Base-by-base conservation (phyloP, 768 basidiomycete genomes). In the Auricularia sp. region DNA sequence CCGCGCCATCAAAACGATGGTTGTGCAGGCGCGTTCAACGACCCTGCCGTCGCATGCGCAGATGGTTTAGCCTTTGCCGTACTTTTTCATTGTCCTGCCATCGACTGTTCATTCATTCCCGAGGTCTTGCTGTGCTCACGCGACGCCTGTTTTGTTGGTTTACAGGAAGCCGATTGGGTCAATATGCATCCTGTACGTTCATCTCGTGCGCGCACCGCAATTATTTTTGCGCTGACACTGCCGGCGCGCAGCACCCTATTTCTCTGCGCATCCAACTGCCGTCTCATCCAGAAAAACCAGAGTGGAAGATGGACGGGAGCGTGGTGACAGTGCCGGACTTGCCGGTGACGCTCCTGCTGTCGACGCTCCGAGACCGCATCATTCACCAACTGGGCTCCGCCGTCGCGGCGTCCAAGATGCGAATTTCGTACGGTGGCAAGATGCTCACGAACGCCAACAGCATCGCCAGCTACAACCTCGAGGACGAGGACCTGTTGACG, bases 231-330 rank as follows among this genome's bases (percentile, higher is more conserved):
- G 14, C 62, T 62, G 35, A 66, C 37, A 54, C 36, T 24, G 62
- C 68, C 59, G 65, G 66, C 8, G 8, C 39, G 6, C 68, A 88
- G 86, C 89, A 95, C 69, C 90, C 96, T 13, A 92, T 98, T 70
- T 87, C 88, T 33, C 81, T 99, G 58, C 81, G 82, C 39, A 80
- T 98, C 3, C 92, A 95, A 72, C 79, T 99, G 68, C 94, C 96
- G 1, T 81, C 78, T 63, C 87, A 94, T 70, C 77, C 88, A 1
- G 84, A 87, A 39, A 94, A 91, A 73, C 88, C 94, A 0, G 95
- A 96, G 75, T 96, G 91, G 92, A 94, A 96, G 71, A 79, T 97
- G 63, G 86, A 96, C 71, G 95, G 94, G 0, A 81, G 80, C 63
- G 77, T 85, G 47, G 84, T 94, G 65, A 85, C 85, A 10, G 81